Evolutionary conservation across 345 rosid species (phyloP).

Genomic region (Raphanus sativus): DNA sequence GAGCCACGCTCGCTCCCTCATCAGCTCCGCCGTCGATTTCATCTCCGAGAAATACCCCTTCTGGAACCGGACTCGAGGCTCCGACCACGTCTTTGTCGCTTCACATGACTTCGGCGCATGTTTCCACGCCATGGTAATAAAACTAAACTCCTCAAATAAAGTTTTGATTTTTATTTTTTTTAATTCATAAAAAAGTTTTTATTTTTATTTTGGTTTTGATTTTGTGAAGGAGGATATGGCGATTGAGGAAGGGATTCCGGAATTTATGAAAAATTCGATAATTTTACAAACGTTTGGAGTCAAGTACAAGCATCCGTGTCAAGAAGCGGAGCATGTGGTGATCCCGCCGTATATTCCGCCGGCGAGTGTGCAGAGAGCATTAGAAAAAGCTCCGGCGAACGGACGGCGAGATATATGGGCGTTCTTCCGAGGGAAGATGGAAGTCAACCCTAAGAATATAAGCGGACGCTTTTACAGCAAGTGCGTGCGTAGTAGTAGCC

Average conservation of each 20-base stretch:
- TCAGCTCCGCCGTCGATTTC: conserved; percentile 61
- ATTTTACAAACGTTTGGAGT: conserved; percentile 93
- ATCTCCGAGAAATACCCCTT: conserved; percentile 58
- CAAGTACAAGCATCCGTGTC: conserved; percentile 80
- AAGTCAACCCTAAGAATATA: conserved; percentile 87
- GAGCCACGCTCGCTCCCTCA: conserved; percentile 77
- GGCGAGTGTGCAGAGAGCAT: conserved; percentile 51
- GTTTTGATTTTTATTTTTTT: neutral
- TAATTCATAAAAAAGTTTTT: neutral
- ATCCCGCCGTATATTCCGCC: conserved; percentile 90
- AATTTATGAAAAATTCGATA: conserved; percentile 72
- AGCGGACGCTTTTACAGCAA: conserved; percentile 93
- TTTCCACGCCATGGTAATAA: conserved; percentile 82
- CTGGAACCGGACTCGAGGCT: conserved; percentile 83
- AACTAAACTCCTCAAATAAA: neutral
- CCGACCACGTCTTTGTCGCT: conserved; percentile 88
- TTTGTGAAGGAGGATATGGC: conserved; percentile 76
- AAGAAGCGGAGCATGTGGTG: conserved; percentile 69
- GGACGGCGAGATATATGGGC: conserved; percentile 76
- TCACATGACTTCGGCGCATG: conserved; percentile 95
- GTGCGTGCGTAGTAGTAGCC: conserved; percentile 41
- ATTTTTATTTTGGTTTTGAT: neutral
- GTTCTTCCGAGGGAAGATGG: conserved; percentile 96
- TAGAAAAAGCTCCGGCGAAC: conserved; percentile 43
- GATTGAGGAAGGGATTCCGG: conserved; percentile 75